Evolutionary conservation across 345 rosid genomes (phyloP).

Genomic region (Salix brachista): DNA sequence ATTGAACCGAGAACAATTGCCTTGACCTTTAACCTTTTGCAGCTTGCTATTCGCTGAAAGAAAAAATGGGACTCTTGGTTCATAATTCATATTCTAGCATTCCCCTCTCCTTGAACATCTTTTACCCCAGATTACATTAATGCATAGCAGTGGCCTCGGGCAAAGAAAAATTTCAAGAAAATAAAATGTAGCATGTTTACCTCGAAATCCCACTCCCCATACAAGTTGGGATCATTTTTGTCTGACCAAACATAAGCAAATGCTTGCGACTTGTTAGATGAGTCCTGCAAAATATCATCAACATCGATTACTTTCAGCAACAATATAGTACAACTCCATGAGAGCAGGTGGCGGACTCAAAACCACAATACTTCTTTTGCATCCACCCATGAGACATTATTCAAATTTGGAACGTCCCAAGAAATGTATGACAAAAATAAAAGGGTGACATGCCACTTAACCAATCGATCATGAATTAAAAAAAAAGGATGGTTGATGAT

Average conservation of each 20-base stretch:
- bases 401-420: neutral
- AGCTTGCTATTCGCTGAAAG: neutral
- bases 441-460: neutral
- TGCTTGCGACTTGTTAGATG: conserved; percentile 46
- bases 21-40: neutral
- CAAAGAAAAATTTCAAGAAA: neutral
- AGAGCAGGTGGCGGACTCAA: neutral
- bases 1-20: neutral
- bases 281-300: conserved; percentile 43
- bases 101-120: neutral
- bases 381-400: neutral
- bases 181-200: conserved; percentile 24
- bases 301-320: neutral
- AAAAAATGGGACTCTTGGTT: neutral
- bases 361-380: too few species aligned
- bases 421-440: neutral
- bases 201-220: conserved; percentile 91
- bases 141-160: too few species aligned
- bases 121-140: neutral
- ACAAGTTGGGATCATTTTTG: conserved; percentile 62
- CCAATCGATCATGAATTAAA: neutral
- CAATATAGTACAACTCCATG: neutral
- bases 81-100: neutral
- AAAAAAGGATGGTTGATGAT: neutral
- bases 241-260: conserved; percentile 68